A percentile compares a stretch with the other conserved stretches of the same genome.
phyloP scores from a whole-genome alignment of 306 rosid species.

The Echinosophora koreensis region DNA sequence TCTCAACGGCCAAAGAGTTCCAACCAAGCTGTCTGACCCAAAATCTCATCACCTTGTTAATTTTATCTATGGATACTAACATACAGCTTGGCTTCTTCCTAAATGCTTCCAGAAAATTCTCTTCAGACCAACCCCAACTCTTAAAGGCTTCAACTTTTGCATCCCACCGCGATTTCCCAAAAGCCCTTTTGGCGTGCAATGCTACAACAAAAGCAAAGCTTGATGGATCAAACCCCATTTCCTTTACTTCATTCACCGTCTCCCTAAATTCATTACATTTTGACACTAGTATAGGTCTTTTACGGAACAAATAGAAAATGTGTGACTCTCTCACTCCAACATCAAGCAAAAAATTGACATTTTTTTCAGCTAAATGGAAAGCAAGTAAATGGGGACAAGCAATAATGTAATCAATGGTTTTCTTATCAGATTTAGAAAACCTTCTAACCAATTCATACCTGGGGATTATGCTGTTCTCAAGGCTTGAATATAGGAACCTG shows the following conservation, averaged over 20 bases:
- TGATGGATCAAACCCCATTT: constrained; percentile 52
- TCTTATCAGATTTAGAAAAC: neutral
- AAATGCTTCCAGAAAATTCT: constrained; percentile 48
- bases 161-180: constrained; percentile 48
- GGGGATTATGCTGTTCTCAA: neutral
- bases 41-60: constrained; percentile 51
- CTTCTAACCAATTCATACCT: neutral
- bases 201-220: constrained; percentile 38
- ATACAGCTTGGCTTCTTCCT: constrained; percentile 49
- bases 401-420: neutral
- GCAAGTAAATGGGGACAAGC: neutral
- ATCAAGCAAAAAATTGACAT: neutral
- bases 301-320: neutral
- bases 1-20: constrained; percentile 31
- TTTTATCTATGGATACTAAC: constrained; percentile 51
- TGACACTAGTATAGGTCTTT: neutral
- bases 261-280: neutral
- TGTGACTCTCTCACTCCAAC: neutral
- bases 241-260: constrained; percentile 44
- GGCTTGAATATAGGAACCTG: neutral
- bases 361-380: neutral
- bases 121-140: constrained; percentile 64
- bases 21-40: constrained; percentile 55
- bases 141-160: constrained; percentile 44
- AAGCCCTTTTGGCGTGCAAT: constrained; percentile 6